Percentiles rank a stretch among this genome's conserved stretches.
Evolutionary conservation across 495 filamentous ascomycete genomes (phyloP).

Genomic region (Penicillium coprophilum): DNA sequence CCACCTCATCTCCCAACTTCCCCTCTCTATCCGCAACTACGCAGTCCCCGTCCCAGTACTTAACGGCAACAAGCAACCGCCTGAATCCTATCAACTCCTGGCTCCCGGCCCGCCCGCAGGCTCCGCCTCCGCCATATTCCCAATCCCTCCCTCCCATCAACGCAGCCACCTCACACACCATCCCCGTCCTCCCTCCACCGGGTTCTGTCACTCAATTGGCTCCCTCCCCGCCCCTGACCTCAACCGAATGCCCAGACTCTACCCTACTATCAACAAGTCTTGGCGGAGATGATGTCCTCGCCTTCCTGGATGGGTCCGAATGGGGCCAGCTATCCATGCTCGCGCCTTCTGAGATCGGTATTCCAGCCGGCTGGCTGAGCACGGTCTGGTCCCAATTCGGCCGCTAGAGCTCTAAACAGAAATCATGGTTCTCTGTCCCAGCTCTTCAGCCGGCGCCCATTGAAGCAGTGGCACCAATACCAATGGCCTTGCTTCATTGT

Average conservation of each 20-base stretch:
- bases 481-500: slow-evolving; percentile 8
- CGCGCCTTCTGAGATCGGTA: slow-evolving; percentile 36
- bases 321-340: slow-evolving; percentile 35
- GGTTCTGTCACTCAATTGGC: slow-evolving; percentile 35
- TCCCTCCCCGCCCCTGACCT: slow-evolving; percentile 40
- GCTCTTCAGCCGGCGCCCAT: not conserved
- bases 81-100: slow-evolving; percentile 46
- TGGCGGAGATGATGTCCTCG: slow-evolving; percentile 48
- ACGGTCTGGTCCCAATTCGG: slow-evolving; percentile 41
- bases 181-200: slow-evolving; percentile 39
- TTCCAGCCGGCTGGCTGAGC: slow-evolving; percentile 44
- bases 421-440: not conserved
- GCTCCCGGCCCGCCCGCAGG: slow-evolving; percentile 38
- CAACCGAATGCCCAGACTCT: slow-evolving; percentile 31
- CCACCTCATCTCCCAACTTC: slow-evolving; percentile 38
- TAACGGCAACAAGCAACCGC: slow-evolving; percentile 34
- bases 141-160: slow-evolving; percentile 46
- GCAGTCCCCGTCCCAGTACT: slow-evolving; percentile 37
- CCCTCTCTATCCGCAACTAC: slow-evolving; percentile 36
- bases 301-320: slow-evolving; percentile 49
- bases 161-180: slow-evolving; percentile 29
- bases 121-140: slow-evolving; percentile 40
- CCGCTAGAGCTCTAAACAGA: slow-evolving; percentile 18
- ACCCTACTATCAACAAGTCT: slow-evolving; percentile 39
- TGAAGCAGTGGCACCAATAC: not conserved